A percentile compares a stretch with the other conserved stretches of the same genome.
phyloP scores from a whole-genome alignment of 2,329 filamentous ascomycete species.

The Hypomyces rosellus region DNA sequence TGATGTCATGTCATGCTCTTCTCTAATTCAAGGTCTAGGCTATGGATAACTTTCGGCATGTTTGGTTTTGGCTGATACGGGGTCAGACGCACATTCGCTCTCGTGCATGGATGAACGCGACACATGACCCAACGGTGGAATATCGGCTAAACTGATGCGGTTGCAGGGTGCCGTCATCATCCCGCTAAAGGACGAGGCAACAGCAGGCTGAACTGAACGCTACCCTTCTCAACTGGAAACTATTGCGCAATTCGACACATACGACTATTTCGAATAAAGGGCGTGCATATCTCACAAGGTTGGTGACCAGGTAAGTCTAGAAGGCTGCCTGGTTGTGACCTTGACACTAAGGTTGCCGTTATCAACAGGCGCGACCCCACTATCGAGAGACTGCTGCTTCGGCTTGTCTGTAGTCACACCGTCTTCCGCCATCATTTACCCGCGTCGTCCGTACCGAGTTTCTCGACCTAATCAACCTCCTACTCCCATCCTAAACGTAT shows the following conservation, averaged over 20 bases:
- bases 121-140: constrained; percentile 10
- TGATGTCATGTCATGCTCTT: no score
- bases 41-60: no score
- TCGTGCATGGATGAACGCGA: neutral
- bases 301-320: neutral
- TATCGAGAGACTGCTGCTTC: constrained; percentile 8
- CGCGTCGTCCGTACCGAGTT: neutral
- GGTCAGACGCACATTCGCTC: no score
- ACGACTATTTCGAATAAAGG: neutral
- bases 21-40: no score
- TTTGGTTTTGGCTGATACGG: no score
- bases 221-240: constrained; percentile 5
- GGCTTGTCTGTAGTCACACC: constrained; percentile 10
- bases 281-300: neutral
- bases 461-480: neutral
- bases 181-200: constrained; percentile 2
- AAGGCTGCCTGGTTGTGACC: constrained; percentile 5
- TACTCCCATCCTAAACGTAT: neutral
- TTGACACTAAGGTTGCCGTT: constrained; percentile 3
- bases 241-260: neutral
- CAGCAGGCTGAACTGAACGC: constrained; percentile 8
- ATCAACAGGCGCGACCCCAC: constrained; percentile 10
- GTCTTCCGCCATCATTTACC: constrained; percentile 4
- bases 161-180: constrained; percentile 11
- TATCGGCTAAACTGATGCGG: constrained; percentile 7